These are phyloP conservation scores for Salvia hispanica DNA, from an alignment of 257 asterid species.

Conservation along the genomic window DNA sequence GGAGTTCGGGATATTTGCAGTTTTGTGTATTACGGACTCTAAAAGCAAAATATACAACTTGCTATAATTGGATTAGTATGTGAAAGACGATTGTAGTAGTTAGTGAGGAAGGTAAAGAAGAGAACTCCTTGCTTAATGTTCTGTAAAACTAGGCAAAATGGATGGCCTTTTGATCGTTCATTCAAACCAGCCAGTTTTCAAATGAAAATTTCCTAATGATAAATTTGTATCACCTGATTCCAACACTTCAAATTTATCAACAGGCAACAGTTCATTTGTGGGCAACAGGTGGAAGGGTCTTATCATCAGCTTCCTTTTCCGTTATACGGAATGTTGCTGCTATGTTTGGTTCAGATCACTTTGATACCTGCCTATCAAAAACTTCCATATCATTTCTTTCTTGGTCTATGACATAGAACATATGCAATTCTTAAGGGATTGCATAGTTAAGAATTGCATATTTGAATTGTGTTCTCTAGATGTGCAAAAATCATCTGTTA, in stretches of 20 bases:
- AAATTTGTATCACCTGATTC: constrained; percentile 3
- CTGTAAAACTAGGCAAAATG: background rate
- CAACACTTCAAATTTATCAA: constrained; percentile 30
- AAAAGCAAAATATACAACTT: constrained; percentile 1
- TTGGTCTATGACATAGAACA: constrained; percentile 58
- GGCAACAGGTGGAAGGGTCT: constrained; percentile 71
- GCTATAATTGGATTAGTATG: constrained; percentile 13
- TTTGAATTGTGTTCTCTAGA: constrained; percentile 75
- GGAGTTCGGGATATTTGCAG: background rate
- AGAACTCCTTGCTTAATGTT: background rate
- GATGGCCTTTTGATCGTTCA: background rate
- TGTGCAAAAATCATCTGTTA: constrained; percentile 63
- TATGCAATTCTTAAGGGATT: constrained; percentile 68
- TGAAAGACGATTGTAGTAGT: too few species aligned
- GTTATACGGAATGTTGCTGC: constrained; percentile 59
- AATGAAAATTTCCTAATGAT: background rate
- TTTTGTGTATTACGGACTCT: constrained; percentile 1
- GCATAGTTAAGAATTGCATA: constrained; percentile 63
- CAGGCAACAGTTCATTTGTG: constrained; percentile 87
- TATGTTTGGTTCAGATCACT: constrained; percentile 49
- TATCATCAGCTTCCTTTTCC: constrained; percentile 72
- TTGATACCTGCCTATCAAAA: constrained; percentile 70
- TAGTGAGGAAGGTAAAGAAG: too few species aligned
- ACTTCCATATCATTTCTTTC: constrained; percentile 58
- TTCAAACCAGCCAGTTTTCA: background rate